Evolutionary conservation across 2,329 filamentous ascomycete species (phyloP).

Genomic region (Huntiella abstrusa): DNA sequence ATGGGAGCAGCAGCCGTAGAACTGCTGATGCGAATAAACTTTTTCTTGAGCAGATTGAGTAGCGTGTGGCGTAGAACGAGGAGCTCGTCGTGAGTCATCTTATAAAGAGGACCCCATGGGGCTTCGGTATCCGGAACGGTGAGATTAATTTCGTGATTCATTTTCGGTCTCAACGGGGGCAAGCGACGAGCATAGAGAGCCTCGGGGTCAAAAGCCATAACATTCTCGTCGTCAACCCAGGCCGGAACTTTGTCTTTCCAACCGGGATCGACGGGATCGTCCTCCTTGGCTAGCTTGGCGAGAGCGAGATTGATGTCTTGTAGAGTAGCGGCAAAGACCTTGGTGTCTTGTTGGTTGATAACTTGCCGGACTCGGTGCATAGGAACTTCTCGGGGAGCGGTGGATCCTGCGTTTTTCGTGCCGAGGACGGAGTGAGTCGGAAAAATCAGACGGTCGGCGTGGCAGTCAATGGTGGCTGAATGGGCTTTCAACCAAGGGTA

Average conservation of each 20-base stretch:
- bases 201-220: no score
- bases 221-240: no score
- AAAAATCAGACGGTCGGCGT: no score
- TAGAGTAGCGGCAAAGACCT: not conserved
- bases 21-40: not conserved
- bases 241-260: no score
- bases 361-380: no score
- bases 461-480: no score
- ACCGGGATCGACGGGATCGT: no score
- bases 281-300: not conserved
- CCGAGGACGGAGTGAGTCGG: no score
- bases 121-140: not conserved
- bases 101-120: not conserved
- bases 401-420: no score
- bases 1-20: slow-evolving; percentile 12
- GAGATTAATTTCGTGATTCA: not conserved
- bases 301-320: not conserved
- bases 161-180: not conserved
- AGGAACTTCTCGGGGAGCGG: no score
- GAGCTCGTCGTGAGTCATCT: not conserved
- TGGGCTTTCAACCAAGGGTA: no score
- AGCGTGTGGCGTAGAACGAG: not conserved
- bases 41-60: not conserved
- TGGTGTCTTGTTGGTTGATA: not conserved
- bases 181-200: not conserved